Percentiles rank a stretch among this genome's conserved stretches.
phyloP scores from a whole-genome alignment of 2,329 filamentous ascomycete genomes.

The Ophiosphaerella herpotricha region DNA sequence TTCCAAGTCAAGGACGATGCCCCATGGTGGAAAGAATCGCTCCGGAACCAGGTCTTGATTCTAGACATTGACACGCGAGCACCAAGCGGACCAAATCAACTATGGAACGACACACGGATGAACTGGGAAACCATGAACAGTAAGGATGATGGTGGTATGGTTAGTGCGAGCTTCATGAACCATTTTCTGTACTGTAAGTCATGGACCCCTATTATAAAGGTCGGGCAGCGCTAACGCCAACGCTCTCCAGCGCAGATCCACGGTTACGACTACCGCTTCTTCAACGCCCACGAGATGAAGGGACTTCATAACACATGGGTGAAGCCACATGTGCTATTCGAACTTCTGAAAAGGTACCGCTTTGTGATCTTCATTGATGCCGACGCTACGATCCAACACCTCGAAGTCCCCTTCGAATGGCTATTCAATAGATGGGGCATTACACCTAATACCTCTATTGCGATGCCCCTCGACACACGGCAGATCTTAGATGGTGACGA shows the following conservation, averaged over 20 bases:
- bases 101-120: slow-evolving; percentile 26
- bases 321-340: slow-evolving; percentile 41
- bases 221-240: neutral
- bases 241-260: slow-evolving; percentile 44
- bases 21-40: slow-evolving; percentile 28
- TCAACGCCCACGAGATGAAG: slow-evolving; percentile 41
- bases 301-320: slow-evolving; percentile 50
- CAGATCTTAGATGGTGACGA: slow-evolving; percentile 14
- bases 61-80: slow-evolving; percentile 39
- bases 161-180: slow-evolving; percentile 48
- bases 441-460: slow-evolving; percentile 45
- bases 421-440: slow-evolving; percentile 54
- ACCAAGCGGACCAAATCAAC: slow-evolving; percentile 22
- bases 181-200: slow-evolving; percentile 45
- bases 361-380: slow-evolving; percentile 53
- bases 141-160: slow-evolving; percentile 26
- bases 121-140: slow-evolving; percentile 26
- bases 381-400: slow-evolving; percentile 49
- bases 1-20: slow-evolving; percentile 17
- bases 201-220: neutral
- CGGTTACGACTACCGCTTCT: slow-evolving; percentile 52
- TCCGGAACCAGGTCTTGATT: slow-evolving; percentile 31
- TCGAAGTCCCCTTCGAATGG: slow-evolving; percentile 53
- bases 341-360: slow-evolving; percentile 46
- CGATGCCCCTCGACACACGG: slow-evolving; percentile 47